Conservation (phyloP, 495 filamentous ascomycete genomes). For the Clohesyomyces aquaticus region DNA sequence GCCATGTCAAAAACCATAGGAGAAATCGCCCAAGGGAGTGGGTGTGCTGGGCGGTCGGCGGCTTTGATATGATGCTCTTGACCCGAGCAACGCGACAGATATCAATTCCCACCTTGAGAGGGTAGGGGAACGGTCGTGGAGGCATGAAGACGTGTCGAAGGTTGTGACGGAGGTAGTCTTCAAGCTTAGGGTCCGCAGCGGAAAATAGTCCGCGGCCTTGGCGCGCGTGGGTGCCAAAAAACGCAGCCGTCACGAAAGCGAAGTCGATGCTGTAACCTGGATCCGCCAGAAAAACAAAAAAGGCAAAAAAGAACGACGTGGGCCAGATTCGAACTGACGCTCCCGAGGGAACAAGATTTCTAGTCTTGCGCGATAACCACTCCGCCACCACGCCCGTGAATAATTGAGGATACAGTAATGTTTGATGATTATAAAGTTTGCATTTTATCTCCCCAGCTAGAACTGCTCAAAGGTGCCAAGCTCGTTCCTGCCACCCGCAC, state of each 20-base stretch:
- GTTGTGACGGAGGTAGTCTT: not conserved
- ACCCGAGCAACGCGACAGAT: conserved; percentile 25
- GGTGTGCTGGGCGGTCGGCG: not conserved
- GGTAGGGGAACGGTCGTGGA: conserved; percentile 24
- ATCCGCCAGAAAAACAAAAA: too few relatives aligned
- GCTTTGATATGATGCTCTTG: conserved; percentile 2
- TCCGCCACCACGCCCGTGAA: conserved; percentile 44
- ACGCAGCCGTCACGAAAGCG: not conserved
- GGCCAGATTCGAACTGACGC: conserved; percentile 41
- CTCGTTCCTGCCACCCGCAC: not conserved
- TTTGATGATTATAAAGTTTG: not conserved
- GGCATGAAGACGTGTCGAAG: conserved; percentile 23
- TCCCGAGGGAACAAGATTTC: conserved; percentile 49
- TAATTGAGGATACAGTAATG: not conserved
- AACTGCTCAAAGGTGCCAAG: not conserved
- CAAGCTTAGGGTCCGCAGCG: not conserved
- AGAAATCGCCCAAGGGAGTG: conserved; percentile 22
- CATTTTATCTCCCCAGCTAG: not conserved
- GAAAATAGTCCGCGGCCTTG: too few relatives aligned
- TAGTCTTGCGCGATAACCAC: conserved; percentile 50
- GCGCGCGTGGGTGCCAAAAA: not conserved
- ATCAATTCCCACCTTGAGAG: conserved; percentile 29
- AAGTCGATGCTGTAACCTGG: too few relatives aligned
- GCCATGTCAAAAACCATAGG: conserved; percentile 29
- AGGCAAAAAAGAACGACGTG: conserved; percentile 31